These are phyloP conservation scores for Besnoitia besnoiti DNA, from an alignment of 169 alveolate species.

Conservation along the genomic window DNA sequence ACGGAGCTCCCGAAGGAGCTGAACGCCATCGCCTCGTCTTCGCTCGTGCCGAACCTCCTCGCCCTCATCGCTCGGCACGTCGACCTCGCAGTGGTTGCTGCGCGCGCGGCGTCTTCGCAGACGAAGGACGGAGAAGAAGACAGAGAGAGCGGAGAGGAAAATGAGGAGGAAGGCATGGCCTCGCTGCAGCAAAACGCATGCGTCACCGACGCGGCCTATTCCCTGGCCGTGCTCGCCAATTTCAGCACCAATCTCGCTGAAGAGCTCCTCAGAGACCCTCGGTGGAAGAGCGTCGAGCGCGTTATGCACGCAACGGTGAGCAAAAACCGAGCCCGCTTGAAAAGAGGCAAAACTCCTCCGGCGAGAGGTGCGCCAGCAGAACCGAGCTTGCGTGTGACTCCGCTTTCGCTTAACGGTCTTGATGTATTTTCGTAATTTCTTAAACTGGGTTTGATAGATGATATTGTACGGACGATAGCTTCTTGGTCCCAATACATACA, in stretches of 20 bases:
- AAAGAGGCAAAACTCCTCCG: neutral
- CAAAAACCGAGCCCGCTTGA: neutral
- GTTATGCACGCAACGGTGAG: constrained; percentile 26
- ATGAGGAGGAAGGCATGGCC: neutral
- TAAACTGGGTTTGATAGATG: neutral
- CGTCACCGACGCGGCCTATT: constrained; percentile 12
- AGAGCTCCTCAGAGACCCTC: neutral
- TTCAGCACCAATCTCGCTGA: constrained; percentile 1
- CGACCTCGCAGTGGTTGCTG: neutral
- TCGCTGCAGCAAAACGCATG: neutral
- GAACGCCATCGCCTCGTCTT: neutral
- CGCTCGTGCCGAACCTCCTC: neutral
- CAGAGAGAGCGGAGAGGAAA: neutral
- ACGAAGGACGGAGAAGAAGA: neutral
- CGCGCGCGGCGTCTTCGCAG: neutral
- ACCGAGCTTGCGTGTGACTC: neutral
- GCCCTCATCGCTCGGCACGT: neutral
- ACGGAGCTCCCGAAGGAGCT: neutral
- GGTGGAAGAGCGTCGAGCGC: constrained; percentile 34
- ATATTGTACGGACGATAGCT: neutral
- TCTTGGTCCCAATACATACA: neutral
- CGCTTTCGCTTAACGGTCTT: neutral
- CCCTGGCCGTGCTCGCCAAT: constrained; percentile 27
- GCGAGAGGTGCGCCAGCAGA: neutral
- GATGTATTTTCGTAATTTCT: neutral